These are phyloP conservation scores for Cornus controversa DNA, from an alignment of 148 eudicot species.

Conservation along the genomic window DNA sequence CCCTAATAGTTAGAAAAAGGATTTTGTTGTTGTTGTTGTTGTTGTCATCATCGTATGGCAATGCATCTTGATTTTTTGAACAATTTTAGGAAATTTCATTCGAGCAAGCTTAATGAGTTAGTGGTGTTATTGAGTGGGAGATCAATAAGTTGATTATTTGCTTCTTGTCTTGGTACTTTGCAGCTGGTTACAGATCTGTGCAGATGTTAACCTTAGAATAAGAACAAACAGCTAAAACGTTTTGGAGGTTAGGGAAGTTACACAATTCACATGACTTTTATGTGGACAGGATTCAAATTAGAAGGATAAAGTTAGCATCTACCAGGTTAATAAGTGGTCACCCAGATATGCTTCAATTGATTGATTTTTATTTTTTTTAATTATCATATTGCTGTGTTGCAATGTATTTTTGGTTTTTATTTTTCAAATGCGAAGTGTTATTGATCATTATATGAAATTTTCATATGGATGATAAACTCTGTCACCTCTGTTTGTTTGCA, in stretches of 20 bases:
- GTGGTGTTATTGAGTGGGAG: too few relatives aligned
- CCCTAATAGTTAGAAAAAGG: too few relatives aligned
- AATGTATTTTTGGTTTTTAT: background rate
- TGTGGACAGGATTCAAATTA: background rate
- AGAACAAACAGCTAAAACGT: background rate
- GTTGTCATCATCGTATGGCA: too few relatives aligned
- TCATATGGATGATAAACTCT: background rate
- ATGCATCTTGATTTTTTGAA: too few relatives aligned
- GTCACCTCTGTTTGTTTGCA: background rate
- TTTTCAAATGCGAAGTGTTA: background rate
- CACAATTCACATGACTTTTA: background rate
- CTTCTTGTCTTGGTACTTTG: background rate
- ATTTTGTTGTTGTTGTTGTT: too few relatives aligned
- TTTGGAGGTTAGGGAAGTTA: background rate
- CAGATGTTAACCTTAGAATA: background rate
- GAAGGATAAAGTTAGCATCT: background rate
- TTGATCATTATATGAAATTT: background rate
- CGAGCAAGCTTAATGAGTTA: too few relatives aligned
- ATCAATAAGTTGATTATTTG: background rate
- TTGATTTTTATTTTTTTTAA: background rate
- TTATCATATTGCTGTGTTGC: background rate
- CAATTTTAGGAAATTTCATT: too few relatives aligned
- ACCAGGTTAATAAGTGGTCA: background rate
- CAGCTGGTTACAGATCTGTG: background rate
- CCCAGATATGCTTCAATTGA: background rate